Conservation (phyloP, 352 stramenopile genomes). For the Pseudoperonospora humuli region DNA sequence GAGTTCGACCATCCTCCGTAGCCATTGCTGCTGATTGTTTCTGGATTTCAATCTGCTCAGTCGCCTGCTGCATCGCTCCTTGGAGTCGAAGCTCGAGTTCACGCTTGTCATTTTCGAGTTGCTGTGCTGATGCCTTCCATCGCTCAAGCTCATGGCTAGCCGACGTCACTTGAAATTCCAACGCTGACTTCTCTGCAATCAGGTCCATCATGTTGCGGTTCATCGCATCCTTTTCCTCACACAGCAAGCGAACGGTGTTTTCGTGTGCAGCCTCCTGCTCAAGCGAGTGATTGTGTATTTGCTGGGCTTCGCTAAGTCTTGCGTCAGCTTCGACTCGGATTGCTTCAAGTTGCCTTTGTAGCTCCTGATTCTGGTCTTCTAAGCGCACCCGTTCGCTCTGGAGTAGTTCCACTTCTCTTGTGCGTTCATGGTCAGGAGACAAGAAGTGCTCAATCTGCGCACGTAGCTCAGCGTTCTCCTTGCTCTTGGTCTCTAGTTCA, state of each 20-base stretch:
- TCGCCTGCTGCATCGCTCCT: slow-evolving; percentile 42
- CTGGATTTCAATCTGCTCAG: slow-evolving; percentile 37
- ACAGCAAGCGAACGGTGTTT: slow-evolving; percentile 37
- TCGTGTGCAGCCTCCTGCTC: slow-evolving; percentile 49
- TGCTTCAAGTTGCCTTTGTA: slow-evolving; percentile 37
- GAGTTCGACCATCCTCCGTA: slow-evolving; percentile 33
- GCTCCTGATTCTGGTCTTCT: slow-evolving; percentile 51
- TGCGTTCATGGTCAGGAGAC: slow-evolving; percentile 43
- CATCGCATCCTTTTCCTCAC: slow-evolving; percentile 57
- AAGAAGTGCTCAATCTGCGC: slow-evolving; percentile 48
- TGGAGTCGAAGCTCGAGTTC: slow-evolving; percentile 41
- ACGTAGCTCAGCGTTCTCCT: slow-evolving; percentile 40
- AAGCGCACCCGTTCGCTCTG: slow-evolving; percentile 43
- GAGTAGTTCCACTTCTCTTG: slow-evolving; percentile 46
- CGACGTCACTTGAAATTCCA: slow-evolving; percentile 43
- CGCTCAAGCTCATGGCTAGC: slow-evolving; percentile 33
- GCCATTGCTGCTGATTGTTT: slow-evolving; percentile 35
- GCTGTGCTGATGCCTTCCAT: slow-evolving; percentile 26
- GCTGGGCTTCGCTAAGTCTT: slow-evolving; percentile 44
- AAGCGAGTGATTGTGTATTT: slow-evolving; percentile 26
- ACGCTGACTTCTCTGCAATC: slow-evolving; percentile 37
- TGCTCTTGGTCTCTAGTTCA: slow-evolving; percentile 41
- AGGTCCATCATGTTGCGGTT: slow-evolving; percentile 38
- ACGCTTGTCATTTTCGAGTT: slow-evolving; percentile 47
- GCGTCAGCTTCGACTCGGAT: slow-evolving; percentile 32